A percentile compares a stretch with the other conserved stretches of the same genome.
Conservation (phyloP, 805 yeast genomes). For the Zygotorulaspora florentina region DNA sequence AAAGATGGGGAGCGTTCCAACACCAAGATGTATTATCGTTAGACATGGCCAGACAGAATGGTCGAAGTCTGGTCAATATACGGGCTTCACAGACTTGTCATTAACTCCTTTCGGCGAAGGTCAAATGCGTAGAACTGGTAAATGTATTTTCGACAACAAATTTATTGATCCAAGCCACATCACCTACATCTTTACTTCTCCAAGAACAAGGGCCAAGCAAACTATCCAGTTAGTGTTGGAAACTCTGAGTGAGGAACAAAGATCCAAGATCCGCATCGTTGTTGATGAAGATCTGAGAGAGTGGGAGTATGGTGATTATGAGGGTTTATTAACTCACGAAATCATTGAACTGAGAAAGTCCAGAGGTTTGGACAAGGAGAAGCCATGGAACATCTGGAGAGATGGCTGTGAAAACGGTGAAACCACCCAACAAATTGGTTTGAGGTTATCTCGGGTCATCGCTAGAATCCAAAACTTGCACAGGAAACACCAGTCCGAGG, state of each 20-base stretch:
- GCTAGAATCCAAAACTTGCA: conserved; percentile 60
- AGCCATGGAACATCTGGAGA: conserved; percentile 77
- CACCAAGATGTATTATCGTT: conserved; percentile 67
- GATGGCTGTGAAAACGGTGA: conserved; percentile 96
- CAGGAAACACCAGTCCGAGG: conserved; percentile 44
- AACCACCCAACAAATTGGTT: conserved; percentile 56
- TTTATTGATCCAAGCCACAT: conserved; percentile 62
- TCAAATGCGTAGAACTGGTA: conserved; percentile 74
- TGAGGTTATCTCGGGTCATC: conserved; percentile 69
- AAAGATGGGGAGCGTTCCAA: conserved; percentile 30
- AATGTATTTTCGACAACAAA: conserved; percentile 52
- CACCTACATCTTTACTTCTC: conserved; percentile 69
- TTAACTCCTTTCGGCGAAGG: conserved; percentile 73
- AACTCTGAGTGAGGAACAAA: conserved; percentile 42
- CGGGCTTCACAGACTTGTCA: conserved; percentile 78
- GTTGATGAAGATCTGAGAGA: conserved; percentile 74
- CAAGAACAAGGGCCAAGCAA: conserved; percentile 72
- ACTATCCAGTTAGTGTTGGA: conserved; percentile 65
- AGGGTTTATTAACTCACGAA: conserved; percentile 69
- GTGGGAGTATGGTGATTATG: conserved; percentile 97
- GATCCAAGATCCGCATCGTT: conserved; percentile 41
- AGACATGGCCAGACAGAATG: conserved; percentile 94
- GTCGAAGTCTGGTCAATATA: conserved; percentile 91
- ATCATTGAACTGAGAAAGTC: conserved; percentile 55
- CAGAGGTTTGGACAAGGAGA: conserved; percentile 51